A percentile compares a stretch with the other conserved stretches of the same genome.
Conservation (phyloP, 345 rosid species). For the Eucalyptus marginata region DNA sequence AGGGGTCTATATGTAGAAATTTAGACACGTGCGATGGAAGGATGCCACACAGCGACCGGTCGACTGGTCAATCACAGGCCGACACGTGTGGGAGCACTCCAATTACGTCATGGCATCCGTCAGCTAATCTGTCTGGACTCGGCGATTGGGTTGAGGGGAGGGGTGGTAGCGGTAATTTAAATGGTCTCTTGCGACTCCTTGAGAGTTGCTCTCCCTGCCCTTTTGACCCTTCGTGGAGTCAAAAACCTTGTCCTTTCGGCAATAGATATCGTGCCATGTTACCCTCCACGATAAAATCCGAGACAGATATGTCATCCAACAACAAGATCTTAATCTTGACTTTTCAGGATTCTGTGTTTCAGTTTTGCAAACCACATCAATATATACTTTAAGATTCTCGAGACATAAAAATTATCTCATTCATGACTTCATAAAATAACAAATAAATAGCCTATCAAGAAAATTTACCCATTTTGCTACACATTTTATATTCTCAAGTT, state of each 20-base stretch:
- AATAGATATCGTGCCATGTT: background rate
- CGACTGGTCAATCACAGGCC: background rate
- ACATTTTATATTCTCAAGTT: background rate
- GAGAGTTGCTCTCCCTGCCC: background rate
- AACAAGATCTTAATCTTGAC: background rate
- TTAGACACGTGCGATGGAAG: background rate
- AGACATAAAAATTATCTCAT: no score
- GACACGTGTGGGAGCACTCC: background rate
- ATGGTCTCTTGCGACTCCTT: background rate
- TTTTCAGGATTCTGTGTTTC: background rate
- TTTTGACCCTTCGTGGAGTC: background rate
- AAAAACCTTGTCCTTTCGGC: background rate
- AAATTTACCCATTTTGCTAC: background rate
- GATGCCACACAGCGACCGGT: background rate
- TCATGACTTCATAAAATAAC: accelerated
- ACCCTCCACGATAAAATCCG: background rate
- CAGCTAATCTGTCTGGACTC: background rate
- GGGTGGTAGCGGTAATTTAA: background rate
- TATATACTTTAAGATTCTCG: background rate
- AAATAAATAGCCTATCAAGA: accelerated
- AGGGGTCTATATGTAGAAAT: background rate
- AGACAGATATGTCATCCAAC: background rate
- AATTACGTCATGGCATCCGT: background rate
- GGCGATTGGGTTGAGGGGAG: background rate
- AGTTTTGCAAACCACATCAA: background rate